These are phyloP conservation scores for Alternaria ventricosa DNA, from an alignment of 2,329 filamentous ascomycete genomes.

Conservation along the genomic window DNA sequence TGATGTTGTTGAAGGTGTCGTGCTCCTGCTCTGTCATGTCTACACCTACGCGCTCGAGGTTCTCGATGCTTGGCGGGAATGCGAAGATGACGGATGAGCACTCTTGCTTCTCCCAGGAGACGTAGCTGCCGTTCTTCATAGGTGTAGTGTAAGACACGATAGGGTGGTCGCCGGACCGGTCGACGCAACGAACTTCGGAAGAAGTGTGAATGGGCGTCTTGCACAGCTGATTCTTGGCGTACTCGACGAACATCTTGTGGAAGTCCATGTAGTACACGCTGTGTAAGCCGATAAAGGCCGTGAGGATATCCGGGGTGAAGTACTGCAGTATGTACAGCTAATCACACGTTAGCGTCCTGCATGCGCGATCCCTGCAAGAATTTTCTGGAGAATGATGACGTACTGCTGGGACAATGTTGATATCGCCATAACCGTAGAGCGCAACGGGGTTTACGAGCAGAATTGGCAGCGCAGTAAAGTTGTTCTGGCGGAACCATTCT, in stretches of 20 bases:
- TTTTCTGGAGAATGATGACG: conserved; percentile 24
- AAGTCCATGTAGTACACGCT: conserved; percentile 49
- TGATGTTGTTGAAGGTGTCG: conserved; percentile 40
- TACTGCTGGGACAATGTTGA: conserved; percentile 47
- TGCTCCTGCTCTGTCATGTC: conserved; percentile 44
- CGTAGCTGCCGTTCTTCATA: conserved; percentile 32
- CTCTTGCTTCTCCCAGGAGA: conserved; percentile 41
- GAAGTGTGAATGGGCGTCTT: conserved; percentile 41
- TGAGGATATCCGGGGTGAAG: conserved; percentile 48
- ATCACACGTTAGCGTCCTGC: conserved; percentile 34
- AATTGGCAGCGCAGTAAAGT: conserved; percentile 44
- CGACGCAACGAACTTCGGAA: conserved; percentile 45
- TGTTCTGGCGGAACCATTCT: conserved; percentile 46
- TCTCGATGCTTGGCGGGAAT: conserved; percentile 44
- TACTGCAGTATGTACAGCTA: conserved; percentile 50
- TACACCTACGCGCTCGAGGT: conserved; percentile 41
- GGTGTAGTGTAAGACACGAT: conserved; percentile 42
- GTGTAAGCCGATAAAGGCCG: conserved; percentile 45
- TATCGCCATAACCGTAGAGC: conserved; percentile 49
- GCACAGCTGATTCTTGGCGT: conserved; percentile 37
- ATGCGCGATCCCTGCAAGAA: conserved; percentile 30
- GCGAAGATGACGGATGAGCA: conserved; percentile 47
- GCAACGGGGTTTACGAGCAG: conserved; percentile 46
- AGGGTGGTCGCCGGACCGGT: conserved; percentile 43
- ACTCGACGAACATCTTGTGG: conserved; percentile 45